phyloP scores from a whole-genome alignment of 495 filamentous ascomycete species.

The Penicillium paradoxum region DNA sequence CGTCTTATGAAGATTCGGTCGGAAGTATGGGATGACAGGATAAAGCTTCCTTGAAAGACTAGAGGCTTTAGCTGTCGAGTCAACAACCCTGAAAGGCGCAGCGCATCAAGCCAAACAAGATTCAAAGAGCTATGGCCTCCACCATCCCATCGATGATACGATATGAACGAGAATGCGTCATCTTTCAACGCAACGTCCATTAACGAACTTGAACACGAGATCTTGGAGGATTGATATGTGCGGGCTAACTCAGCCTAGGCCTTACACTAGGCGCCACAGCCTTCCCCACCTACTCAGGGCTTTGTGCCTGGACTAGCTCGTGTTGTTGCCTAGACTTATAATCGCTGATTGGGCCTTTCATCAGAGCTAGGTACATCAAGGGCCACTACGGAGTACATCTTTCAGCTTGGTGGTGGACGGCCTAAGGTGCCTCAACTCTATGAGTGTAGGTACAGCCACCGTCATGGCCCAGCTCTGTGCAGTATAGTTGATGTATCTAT shows the following conservation, averaged over 20 bases:
- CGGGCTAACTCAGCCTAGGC: too few species aligned
- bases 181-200: neutral
- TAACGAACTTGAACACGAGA: neutral
- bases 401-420: too few species aligned
- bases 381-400: too few species aligned
- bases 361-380: too few species aligned
- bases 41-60: too few species aligned
- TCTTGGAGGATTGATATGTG: neutral
- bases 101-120: too few species aligned
- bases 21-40: neutral
- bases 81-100: too few species aligned
- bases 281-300: neutral
- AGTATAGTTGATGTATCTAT: neutral
- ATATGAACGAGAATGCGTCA: neutral
- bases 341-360: too few species aligned
- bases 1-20: neutral
- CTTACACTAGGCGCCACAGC: neutral
- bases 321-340: neutral
- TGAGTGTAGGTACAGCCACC: too few species aligned
- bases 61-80: too few species aligned
- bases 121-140: neutral
- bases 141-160: neutral
- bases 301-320: neutral
- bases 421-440: too few species aligned
- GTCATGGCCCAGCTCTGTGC: neutral